Evolutionary conservation across 805 yeast genomes (phyloP).

Genomic region (Cephaloascus albidus): DNA sequence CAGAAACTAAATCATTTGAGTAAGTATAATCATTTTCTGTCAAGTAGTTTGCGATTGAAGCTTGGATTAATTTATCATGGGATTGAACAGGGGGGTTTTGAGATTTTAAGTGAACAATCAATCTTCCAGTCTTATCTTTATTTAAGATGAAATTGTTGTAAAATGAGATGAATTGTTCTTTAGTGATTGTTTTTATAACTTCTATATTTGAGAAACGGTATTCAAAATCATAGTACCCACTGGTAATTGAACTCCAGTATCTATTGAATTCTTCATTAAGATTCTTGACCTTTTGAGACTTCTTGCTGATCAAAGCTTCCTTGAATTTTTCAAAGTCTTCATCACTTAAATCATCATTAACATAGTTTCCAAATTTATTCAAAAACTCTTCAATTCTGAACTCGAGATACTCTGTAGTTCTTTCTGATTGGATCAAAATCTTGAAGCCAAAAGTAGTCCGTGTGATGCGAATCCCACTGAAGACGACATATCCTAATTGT

Average conservation of each 20-base stretch:
- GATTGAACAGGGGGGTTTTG: constrained; percentile 13
- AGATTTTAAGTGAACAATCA: constrained; percentile 59
- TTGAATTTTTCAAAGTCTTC: constrained; percentile 65
- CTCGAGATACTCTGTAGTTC: constrained; percentile 64
- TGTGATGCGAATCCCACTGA: constrained; percentile 59
- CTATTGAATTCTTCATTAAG: constrained; percentile 64
- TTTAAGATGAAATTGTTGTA: constrained; percentile 32
- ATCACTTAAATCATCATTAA: constrained; percentile 39
- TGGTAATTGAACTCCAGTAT: constrained; percentile 57
- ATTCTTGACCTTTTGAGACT: constrained; percentile 67
- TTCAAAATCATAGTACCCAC: constrained; percentile 74
- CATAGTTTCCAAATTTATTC: constrained; percentile 28
- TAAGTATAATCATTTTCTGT: background rate
- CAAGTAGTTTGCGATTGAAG: background rate
- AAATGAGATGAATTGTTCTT: constrained; percentile 48
- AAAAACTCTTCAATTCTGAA: constrained; percentile 68
- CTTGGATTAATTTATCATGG: background rate
- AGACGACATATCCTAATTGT: constrained; percentile 92
- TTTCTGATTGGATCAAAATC: constrained; percentile 77
- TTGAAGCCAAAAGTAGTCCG: constrained; percentile 69
- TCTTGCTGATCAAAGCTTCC: constrained; percentile 54
- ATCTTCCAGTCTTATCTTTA: constrained; percentile 21
- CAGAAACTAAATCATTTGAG: background rate
- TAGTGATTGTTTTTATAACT: constrained; percentile 40
- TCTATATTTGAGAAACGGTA: constrained; percentile 49